Evolutionary conservation across 768 basidiomycete genomes (phyloP).

Genomic region (Chalciporus pseudorubinellus): DNA sequence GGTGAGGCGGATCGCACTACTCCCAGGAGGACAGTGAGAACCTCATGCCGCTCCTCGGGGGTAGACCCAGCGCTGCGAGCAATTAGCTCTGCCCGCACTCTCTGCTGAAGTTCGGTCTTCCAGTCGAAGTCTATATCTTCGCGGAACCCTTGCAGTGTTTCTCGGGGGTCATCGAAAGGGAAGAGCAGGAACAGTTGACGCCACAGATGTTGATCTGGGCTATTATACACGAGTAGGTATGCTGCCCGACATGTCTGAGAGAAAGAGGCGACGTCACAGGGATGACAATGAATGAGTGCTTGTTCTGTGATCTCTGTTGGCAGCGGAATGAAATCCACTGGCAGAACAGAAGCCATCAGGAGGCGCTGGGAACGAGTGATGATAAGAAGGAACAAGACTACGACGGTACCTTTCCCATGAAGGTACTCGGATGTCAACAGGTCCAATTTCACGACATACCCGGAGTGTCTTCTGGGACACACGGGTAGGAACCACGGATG

Average conservation of each 20-base stretch:
- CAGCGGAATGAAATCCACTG: slow-evolving; percentile 21
- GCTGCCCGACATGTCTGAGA: slow-evolving; percentile 52
- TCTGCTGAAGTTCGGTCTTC: slow-evolving; percentile 37
- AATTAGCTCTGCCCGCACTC: slow-evolving; percentile 42
- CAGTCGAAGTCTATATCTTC: slow-evolving; percentile 28
- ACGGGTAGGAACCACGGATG: background rate
- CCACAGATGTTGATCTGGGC: slow-evolving; percentile 63
- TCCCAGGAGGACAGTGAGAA: slow-evolving; percentile 42
- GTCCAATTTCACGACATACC: background rate
- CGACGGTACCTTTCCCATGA: background rate
- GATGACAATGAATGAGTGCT: slow-evolving; percentile 53
- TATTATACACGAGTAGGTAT: slow-evolving; percentile 46
- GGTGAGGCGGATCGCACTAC: slow-evolving; percentile 39
- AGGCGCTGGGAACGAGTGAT: slow-evolving; percentile 1
- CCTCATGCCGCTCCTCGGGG: slow-evolving; percentile 28
- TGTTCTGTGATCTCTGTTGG: slow-evolving; percentile 58
- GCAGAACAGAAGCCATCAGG: slow-evolving; percentile 1
- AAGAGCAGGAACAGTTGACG: slow-evolving; percentile 55
- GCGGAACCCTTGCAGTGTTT: slow-evolving; percentile 17
- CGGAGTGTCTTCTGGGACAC: background rate
- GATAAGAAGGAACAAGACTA: background rate
- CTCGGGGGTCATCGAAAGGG: slow-evolving; percentile 66
- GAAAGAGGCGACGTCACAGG: slow-evolving; percentile 58
- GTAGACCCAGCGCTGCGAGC: slow-evolving; percentile 17
- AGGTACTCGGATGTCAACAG: background rate